Conservation (phyloP, 2,329 filamentous ascomycete genomes). For the Microdochium bolleyi region DNA sequence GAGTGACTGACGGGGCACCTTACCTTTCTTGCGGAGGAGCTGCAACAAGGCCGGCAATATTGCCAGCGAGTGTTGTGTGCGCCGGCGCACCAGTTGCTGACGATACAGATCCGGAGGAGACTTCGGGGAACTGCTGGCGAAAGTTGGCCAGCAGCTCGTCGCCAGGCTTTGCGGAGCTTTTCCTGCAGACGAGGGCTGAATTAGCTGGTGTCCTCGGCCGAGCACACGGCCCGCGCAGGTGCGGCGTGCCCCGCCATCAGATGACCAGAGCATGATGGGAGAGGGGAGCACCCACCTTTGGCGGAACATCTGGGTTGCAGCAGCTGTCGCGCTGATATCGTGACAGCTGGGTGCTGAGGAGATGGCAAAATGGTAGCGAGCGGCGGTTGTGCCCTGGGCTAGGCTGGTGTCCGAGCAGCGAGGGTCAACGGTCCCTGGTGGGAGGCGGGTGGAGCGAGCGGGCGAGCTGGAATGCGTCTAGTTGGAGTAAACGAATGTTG, state of each 20-base stretch:
- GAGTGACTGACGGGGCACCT: conserved; percentile 7
- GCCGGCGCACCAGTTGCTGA: conserved; percentile 33
- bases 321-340: not conserved
- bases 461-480: not conserved
- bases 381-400: not conserved
- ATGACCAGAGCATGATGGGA: not conserved
- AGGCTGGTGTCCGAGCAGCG: not conserved
- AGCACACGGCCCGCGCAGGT: not conserved
- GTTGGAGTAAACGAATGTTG: not conserved
- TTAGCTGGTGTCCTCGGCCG: not conserved
- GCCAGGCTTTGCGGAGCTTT: conserved; percentile 75
- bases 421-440: not conserved
- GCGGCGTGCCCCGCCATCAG: not conserved
- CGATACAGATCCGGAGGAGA: conserved; percentile 45
- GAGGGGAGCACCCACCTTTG: not conserved
- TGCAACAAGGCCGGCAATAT: conserved; percentile 18
- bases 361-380: not conserved
- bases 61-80: conserved; percentile 22
- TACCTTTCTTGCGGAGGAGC: conserved; percentile 16
- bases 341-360: not conserved
- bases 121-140: conserved; percentile 72
- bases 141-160: conserved; percentile 80
- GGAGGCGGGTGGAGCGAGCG: not conserved
- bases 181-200: conserved; percentile 36
- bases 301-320: not conserved